Evolutionary conservation across 2,329 filamentous ascomycete species (phyloP).

Genomic region (Colletotrichum tropicale): DNA sequence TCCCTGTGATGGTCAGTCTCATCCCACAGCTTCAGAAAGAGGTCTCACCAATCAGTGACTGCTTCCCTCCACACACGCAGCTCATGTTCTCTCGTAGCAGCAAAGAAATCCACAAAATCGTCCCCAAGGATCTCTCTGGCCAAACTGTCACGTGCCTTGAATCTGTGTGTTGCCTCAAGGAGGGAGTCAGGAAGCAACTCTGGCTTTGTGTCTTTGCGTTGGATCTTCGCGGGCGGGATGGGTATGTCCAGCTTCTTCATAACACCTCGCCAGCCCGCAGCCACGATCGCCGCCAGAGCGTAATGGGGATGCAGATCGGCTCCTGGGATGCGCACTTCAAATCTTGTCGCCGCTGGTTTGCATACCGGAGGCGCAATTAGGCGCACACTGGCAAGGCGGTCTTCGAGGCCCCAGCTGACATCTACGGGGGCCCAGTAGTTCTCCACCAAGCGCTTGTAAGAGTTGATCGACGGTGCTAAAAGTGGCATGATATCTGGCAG

Average conservation of each 20-base stretch:
- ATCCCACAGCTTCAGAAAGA: not conserved
- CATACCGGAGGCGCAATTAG: not conserved
- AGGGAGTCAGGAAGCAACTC: constrained; percentile 67
- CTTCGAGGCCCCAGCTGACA: not conserved
- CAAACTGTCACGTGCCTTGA: not conserved
- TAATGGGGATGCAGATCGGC: not conserved
- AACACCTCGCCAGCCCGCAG: constrained; percentile 35
- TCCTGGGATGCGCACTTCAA: not conserved
- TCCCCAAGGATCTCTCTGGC: not conserved
- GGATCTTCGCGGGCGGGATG: constrained; percentile 65
- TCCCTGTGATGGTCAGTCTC: not conserved
- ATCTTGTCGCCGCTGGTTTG: not conserved
- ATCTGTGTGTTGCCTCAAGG: constrained; percentile 62
- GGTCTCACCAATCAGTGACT: constrained; percentile 75
- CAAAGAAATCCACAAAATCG: constrained; percentile 77
- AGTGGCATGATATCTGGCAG: constrained; percentile 79
- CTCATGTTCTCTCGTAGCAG: constrained; percentile 75
- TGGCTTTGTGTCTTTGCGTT: not conserved
- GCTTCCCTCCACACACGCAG: constrained; percentile 75
- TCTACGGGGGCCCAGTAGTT: constrained; percentile 76
- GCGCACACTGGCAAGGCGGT: not conserved
- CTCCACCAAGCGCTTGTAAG: constrained; percentile 78
- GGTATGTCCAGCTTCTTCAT: constrained; percentile 73
- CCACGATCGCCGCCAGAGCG: not conserved
- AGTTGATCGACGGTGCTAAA: constrained; percentile 76